Base-by-base conservation (phyloP, 805 yeast genomes). In the Barnettozyma wickerhamii region DNA sequence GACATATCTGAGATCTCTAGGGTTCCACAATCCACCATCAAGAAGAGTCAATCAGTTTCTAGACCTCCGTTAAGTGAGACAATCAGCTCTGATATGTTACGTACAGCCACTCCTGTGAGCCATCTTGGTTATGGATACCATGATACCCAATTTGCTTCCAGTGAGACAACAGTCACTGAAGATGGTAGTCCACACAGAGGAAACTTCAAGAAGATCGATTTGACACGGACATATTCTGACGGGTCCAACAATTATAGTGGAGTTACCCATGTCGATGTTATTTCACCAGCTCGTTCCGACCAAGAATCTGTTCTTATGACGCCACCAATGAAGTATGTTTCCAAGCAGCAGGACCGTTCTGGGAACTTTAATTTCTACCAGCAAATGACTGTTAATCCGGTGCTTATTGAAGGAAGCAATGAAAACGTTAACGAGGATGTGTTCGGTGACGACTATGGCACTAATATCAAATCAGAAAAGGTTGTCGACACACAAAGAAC, bases 311-410 rank as follows among this genome's bases (percentile, higher is more conserved):
- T 20, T 32, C 24, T n/a, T 7, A n/a, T 14, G 27, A 4, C 10
- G 6, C 36, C 2, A 9, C 38, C 15, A 21, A 15, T 4, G 29
- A 27, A 19, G 23, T 28, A 18, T 19, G 28, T 7, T 28, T 15
- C 31, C 3, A 37, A 33, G 28, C 31, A 41, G 23, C 32, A 23
- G 18, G 28, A 30, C 1, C 14, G 20, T 14, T 27, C 40, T 18
- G 37, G 37, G 12, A 41, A 32, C 29, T 2, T 35, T 15, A 40
- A 40, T 18, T 28, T 33, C 18, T 37, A 37, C 23, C 33, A 36
- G 10, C 34, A 41, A 13, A 19, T 41, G 7, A 17, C 40, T 9
- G 34, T 23, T 10, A 24, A 26, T 17, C 44, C 44, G 10, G 10
- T 41, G 3, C 10, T 17, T 5, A 4, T 36, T 7, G 20, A 29